Evolutionary conservation across 148 eudicot species (phyloP).

Genomic region (Rhododendron mucronatum): DNA sequence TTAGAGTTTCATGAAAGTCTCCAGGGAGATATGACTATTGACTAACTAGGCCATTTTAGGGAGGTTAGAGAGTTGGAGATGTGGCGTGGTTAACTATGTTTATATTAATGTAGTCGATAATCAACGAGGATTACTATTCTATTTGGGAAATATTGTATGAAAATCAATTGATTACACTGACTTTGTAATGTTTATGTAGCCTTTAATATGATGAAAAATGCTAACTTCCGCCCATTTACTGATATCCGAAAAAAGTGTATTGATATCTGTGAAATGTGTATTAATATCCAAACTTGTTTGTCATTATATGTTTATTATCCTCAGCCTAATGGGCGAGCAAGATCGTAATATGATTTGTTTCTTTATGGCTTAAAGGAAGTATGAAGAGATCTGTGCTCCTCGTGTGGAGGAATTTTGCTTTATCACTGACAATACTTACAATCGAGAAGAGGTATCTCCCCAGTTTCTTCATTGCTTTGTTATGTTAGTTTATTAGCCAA

Average conservation of each 20-base stretch:
- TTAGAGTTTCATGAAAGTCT: not conserved
- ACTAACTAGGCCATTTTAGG: not conserved
- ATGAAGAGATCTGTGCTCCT: constrained; percentile 80
- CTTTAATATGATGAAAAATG: not conserved
- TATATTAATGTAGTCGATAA: not conserved
- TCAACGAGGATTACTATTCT: not conserved
- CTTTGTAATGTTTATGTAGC: not conserved
- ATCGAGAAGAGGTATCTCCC: constrained; percentile 55
- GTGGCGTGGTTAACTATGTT: not conserved
- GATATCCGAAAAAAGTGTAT: too few relatives aligned
- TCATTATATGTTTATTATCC: too few relatives aligned
- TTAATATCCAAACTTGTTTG: too few relatives aligned
- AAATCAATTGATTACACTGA: not conserved
- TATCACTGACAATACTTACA: constrained; percentile 85
- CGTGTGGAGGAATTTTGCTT: constrained; percentile 81
- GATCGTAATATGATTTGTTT: not conserved
- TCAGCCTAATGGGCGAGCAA: too few relatives aligned
- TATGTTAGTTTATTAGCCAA: not conserved
- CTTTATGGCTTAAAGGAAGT: constrained; percentile 44
- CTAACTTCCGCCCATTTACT: too few relatives aligned
- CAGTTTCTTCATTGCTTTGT: not conserved
- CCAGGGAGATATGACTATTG: not conserved
- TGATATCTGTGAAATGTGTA: too few relatives aligned
- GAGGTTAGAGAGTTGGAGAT: not conserved
- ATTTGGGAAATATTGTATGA: not conserved